A percentile compares a stretch with the other conserved stretches of the same genome.
These are phyloP conservation scores for Adansonia gregorii DNA, from an alignment of 441 rosid species.

Conservation along the genomic window DNA sequence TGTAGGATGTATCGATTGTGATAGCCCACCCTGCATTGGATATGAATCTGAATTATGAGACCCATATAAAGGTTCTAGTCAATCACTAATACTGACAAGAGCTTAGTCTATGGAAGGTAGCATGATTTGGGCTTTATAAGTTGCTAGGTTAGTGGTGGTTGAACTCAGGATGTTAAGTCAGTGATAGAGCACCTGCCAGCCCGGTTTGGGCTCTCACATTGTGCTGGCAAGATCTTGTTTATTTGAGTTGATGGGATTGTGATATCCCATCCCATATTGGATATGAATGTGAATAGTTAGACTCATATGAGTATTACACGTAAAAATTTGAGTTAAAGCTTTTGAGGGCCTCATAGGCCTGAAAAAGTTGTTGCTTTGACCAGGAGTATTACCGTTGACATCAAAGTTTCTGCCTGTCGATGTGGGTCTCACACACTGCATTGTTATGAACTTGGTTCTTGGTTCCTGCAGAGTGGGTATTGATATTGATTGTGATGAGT, in stretches of 20 bases:
- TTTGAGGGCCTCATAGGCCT: constrained; percentile 12
- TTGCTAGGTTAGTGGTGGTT: constrained; percentile 15
- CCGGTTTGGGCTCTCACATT: background rate
- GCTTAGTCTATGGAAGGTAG: constrained; percentile 17
- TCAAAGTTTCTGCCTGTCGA: background rate
- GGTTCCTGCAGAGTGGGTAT: background rate
- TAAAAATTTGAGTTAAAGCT: constrained; percentile 1
- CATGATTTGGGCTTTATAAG: constrained; percentile 21
- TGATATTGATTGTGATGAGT: background rate
- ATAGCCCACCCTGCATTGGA: background rate
- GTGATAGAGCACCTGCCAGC: background rate
- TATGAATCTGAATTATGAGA: constrained; percentile 2
- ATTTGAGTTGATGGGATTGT: constrained; percentile 18
- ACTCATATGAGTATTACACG: background rate
- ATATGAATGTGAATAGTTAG: constrained; percentile 7
- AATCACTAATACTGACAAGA: background rate
- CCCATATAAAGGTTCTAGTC: constrained; percentile 9
- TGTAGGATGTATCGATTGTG: constrained; percentile 10
- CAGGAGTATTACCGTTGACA: background rate
- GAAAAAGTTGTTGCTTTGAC: background rate
- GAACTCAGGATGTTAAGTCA: background rate
- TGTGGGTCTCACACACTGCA: constrained; percentile 2
- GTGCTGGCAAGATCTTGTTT: background rate
- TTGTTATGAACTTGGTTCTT: background rate
- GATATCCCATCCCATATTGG: background rate